A percentile compares a stretch with the other conserved stretches of the same genome.
Evolutionary conservation across 192 early-diverging fungal genomes (phyloP).

Genomic region (Radiomyces spectabilis): DNA sequence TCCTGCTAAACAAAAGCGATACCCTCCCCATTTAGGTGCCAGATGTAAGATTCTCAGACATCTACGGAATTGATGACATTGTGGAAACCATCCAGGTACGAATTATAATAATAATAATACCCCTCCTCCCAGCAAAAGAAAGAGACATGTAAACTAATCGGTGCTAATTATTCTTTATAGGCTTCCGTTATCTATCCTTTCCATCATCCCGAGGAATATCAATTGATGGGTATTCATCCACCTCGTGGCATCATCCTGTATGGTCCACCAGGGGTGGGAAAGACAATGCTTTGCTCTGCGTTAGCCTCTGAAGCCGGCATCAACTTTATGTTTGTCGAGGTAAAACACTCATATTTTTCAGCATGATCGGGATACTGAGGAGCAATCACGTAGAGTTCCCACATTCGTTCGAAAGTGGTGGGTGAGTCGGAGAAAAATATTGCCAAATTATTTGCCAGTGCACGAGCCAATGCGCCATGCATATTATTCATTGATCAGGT

Average conservation of each 20-base stretch:
- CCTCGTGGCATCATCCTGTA: constrained; percentile 79
- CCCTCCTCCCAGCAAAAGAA: not conserved
- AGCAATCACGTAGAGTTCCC: constrained; percentile 48
- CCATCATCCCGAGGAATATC: constrained; percentile 36
- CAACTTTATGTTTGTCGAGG: constrained; percentile 80
- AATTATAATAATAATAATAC: not conserved
- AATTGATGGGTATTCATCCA: constrained; percentile 56
- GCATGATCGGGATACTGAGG: not conserved
- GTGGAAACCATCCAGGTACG: constrained; percentile 56
- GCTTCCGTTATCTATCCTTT: constrained; percentile 51
- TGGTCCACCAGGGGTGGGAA: constrained; percentile 87
- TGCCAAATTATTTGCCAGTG: constrained; percentile 75
- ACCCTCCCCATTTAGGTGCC: constrained; percentile 42
- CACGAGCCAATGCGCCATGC: constrained; percentile 76
- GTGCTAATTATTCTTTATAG: constrained; percentile 8
- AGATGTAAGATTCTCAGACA: constrained; percentile 51
- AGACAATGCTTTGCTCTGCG: constrained; percentile 83
- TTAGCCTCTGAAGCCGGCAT: constrained; percentile 71
- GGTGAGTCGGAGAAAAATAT: constrained; percentile 89
- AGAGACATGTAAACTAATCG: not conserved
- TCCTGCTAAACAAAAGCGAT: not conserved
- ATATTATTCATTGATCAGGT: constrained; percentile 91
- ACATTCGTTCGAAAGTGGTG: constrained; percentile 86
- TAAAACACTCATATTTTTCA: constrained; percentile 15
- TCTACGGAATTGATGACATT: constrained; percentile 70